Evolutionary conservation across 768 basidiomycete genomes (phyloP).

Genomic region (Lentinula raphanica): DNA sequence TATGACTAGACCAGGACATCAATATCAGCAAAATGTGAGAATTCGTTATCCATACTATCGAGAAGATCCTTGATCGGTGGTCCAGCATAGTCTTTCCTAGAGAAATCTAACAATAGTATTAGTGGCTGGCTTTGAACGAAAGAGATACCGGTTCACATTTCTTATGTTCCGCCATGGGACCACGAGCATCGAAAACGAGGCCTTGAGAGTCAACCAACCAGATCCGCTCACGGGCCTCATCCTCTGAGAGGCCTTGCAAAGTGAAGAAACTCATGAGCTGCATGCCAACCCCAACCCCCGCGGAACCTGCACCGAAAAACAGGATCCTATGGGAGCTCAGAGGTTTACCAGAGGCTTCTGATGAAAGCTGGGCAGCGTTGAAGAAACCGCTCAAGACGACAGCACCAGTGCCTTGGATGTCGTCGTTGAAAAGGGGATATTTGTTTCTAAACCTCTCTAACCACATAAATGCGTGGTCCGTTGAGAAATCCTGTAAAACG

Average conservation of each 20-base stretch:
- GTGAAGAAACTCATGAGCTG: constrained; percentile 90
- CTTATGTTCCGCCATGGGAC: constrained; percentile 69
- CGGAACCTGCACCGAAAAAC: constrained; percentile 92
- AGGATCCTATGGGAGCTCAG: constrained; percentile 77
- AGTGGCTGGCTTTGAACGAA: constrained; percentile 47
- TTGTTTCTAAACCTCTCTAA: constrained; percentile 69
- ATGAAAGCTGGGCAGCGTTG: constrained; percentile 77
- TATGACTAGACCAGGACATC: constrained; percentile 33
- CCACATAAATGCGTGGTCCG: constrained; percentile 86
- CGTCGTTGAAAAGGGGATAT: constrained; percentile 85
- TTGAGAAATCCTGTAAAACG: constrained; percentile 71
- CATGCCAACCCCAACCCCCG: constrained; percentile 88
- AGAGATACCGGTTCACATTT: constrained; percentile 40
- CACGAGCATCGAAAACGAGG: constrained; percentile 64
- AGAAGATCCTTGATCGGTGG: constrained; percentile 53
- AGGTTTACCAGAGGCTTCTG: constrained; percentile 50
- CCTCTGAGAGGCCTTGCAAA: constrained; percentile 58
- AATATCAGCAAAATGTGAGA: background rate
- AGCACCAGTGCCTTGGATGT: constrained; percentile 88
- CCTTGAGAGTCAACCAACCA: constrained; percentile 80
- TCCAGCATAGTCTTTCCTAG: constrained; percentile 64
- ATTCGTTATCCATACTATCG: constrained; percentile 29
- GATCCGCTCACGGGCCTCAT: constrained; percentile 63
- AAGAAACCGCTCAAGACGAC: constrained; percentile 88
- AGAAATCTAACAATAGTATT: constrained; percentile 58